A percentile compares a stretch with the other conserved stretches of the same genome.
Conservation (phyloP, 2,329 filamentous ascomycete species). For the Xylariomycetidae sp. region DNA sequence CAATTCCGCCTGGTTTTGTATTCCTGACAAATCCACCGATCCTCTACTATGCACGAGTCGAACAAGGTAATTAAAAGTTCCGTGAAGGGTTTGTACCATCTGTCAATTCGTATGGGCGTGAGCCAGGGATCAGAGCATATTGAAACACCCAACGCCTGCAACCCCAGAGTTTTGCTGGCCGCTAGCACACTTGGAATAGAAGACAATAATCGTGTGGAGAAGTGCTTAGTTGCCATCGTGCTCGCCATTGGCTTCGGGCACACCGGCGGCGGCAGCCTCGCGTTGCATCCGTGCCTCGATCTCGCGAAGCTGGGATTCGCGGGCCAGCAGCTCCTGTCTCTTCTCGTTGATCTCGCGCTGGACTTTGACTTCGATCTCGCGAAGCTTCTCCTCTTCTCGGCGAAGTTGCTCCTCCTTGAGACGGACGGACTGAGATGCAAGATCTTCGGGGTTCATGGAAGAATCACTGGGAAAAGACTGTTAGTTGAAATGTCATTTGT, state of each 20-base stretch:
- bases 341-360: conserved; percentile 99
- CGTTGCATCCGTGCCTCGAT: conserved; percentile 97
- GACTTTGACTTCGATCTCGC: conserved; percentile 99
- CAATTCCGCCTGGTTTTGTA: conserved; percentile 21
- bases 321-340: conserved; percentile 93
- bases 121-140: conserved; percentile 19
- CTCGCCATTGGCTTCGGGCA: conserved; percentile 51
- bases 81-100: conserved; percentile 21
- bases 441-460: conserved; percentile 96
- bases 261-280: conserved; percentile 51
- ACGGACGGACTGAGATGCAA: conserved; percentile 93
- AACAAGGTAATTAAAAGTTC: conserved; percentile 20
- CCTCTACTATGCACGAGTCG: conserved; percentile 18
- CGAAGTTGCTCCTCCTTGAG: conserved; percentile 99
- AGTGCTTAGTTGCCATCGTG: conserved; percentile 43
- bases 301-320: conserved; percentile 97
- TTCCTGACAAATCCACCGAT: conserved; percentile 26
- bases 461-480: conserved; percentile 71
- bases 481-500: too few species aligned
- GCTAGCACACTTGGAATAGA: conserved; percentile 19
- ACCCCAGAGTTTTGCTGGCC: conserved; percentile 20
- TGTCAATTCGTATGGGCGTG: conserved; percentile 15
- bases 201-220: conserved; percentile 20
- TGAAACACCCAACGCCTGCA: conserved; percentile 28
- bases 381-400: conserved; percentile 98